Base-by-base conservation (phyloP, 306 rosid genomes). In the Comarum palustre region DNA sequence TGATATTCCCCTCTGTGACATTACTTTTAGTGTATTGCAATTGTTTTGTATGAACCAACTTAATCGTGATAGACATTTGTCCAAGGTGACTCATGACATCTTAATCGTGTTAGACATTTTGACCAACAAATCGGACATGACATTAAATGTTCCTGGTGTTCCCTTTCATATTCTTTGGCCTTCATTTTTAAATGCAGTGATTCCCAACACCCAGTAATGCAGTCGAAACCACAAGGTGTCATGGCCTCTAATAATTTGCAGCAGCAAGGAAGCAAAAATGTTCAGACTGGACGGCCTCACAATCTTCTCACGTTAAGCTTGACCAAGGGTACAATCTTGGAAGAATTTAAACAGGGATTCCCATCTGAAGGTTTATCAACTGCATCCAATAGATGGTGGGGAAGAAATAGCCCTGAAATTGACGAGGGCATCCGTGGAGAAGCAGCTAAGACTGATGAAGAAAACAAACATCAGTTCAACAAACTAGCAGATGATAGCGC, bases 351-450 rank as follows among this genome's bases (percentile, higher is more conserved):
- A 73, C 67, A 66, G 34, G 98, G 98, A 58, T 93, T 88, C 73
- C 97, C 98, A 17, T 83, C 89, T 7, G 77, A 81, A 62, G 91
- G 96, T 76, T 81, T 93, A 63, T 89, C 90, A 41, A 74, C 86
- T 31, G 61, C 75, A 25, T 90, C 97, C 66, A 84, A 86, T 64
- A 90, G 82, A 85, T 93, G 98, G 98, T 90, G 98, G 98, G 97
- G 96, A 77, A 76, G 90, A 79, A 76, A 68, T 60, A 43, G 61
- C 69, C 75, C 66, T 29, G 82, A 74, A 15, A 79, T 77, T 75
- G 20, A 50, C 51, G 79, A 70, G 12, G 41, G 55, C 14, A 38
- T 69, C 36, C 52, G n/a, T 11, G 62, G 64, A 6, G 80, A 75
- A 19, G 69, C 76, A 80, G 78, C 65, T 16, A 51, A 52, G 25